Evolutionary conservation across 108 stramenopile genomes (phyloP).

Genomic region (Skeletonema costatum): DNA sequence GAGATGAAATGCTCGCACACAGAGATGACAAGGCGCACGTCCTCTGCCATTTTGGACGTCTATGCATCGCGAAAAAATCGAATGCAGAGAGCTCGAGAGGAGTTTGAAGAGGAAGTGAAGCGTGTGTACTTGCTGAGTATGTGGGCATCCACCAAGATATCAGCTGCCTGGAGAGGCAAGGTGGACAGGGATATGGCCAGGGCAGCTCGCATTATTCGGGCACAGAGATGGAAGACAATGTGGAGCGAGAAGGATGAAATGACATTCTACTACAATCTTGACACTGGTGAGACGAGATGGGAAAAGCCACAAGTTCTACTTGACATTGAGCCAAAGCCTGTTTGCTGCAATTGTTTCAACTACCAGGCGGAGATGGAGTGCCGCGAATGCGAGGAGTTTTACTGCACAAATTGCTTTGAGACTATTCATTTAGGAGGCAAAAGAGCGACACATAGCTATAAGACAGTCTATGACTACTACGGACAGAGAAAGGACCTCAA

Average conservation of each 20-base stretch:
- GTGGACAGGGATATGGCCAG: slow-evolving; percentile 35
- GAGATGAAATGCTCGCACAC: slow-evolving; percentile 1
- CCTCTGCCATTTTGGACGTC: slow-evolving; percentile 21
- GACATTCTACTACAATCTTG: slow-evolving; percentile 79
- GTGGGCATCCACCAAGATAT: slow-evolving; percentile 44
- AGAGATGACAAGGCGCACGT: slow-evolving; percentile 25
- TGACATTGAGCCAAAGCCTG: slow-evolving; percentile 72
- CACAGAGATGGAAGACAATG: slow-evolving; percentile 71
- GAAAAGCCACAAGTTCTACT: slow-evolving; percentile 79
- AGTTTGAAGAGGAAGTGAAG: slow-evolving; percentile 34
- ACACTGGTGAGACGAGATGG: slow-evolving; percentile 85
- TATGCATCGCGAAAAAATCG: slow-evolving; percentile 27
- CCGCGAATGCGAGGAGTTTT: slow-evolving; percentile 69
- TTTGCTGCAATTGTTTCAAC: slow-evolving; percentile 70
- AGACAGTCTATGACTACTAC: slow-evolving; percentile 35
- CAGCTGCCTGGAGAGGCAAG: slow-evolving; percentile 46
- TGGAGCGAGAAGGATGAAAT: slow-evolving; percentile 43
- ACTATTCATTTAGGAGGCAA: slow-evolving; percentile 32
- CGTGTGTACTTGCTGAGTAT: slow-evolving; percentile 16
- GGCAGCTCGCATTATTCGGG: slow-evolving; percentile 22
- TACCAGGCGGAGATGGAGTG: slow-evolving; percentile 72
- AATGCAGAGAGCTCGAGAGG: slow-evolving; percentile 8
- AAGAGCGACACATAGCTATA: slow-evolving; percentile 4
- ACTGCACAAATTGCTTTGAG: slow-evolving; percentile 58
- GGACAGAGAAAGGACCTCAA: slow-evolving; percentile 27